Percentiles rank a stretch among this genome's conserved stretches.
phyloP scores from a whole-genome alignment of 2,329 filamentous ascomycete genomes.

The Pseudogymnoascus sp. region DNA sequence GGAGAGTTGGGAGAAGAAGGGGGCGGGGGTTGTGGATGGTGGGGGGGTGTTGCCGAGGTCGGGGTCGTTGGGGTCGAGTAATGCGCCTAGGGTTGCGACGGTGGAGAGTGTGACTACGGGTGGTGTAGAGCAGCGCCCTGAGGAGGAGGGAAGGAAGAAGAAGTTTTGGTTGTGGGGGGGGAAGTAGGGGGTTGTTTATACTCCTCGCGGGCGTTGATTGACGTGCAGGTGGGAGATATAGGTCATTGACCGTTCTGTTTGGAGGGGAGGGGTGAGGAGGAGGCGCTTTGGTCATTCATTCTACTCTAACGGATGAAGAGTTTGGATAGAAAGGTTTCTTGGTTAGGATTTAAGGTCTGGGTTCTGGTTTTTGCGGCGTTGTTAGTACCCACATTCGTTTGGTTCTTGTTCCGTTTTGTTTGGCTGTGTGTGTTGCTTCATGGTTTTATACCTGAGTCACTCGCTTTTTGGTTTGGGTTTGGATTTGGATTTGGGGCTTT shows the following conservation, averaged over 20 bases:
- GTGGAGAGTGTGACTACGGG: not conserved
- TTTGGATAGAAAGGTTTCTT: not conserved
- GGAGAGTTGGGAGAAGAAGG: not conserved
- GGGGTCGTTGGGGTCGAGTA: not conserved
- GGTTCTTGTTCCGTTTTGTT: not conserved
- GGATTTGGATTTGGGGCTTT: not conserved
- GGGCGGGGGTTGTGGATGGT: not conserved
- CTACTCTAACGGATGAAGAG: not conserved
- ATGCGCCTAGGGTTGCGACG: not conserved
- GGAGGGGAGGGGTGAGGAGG: not conserved
- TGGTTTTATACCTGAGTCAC: slow-evolving; percentile 1
- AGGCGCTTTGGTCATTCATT: not conserved
- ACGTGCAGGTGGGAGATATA: not conserved
- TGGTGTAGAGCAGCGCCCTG: not conserved
- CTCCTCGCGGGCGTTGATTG: not conserved
- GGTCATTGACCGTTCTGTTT: not conserved
- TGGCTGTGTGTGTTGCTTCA: not conserved
- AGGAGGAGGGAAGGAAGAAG: not conserved
- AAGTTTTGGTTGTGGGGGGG: not conserved
- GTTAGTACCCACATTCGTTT: not conserved
- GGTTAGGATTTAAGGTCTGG: not conserved
- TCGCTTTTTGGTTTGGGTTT: not conserved
- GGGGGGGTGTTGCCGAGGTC: not conserved
- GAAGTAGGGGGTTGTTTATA: not conserved
- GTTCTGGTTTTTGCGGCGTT: not conserved